Evolutionary conservation across 2,329 filamentous ascomycete species (phyloP).

Genomic region (Sporothrix luriei): DNA sequence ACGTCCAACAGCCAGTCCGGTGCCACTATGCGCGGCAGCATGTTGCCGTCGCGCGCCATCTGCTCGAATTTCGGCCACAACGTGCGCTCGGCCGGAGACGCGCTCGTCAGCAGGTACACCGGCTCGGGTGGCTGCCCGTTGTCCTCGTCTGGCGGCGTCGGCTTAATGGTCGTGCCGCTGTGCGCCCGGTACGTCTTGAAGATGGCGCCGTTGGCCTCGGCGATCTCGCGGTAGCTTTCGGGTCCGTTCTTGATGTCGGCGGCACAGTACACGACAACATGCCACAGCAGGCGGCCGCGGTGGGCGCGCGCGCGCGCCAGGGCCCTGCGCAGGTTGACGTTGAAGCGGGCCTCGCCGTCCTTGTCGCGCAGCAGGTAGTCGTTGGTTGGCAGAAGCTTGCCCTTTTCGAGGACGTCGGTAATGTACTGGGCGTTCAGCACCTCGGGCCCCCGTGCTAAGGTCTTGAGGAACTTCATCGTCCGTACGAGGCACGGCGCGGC

Average conservation of each 20-base stretch:
- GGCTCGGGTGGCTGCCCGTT: slow-evolving; percentile 66
- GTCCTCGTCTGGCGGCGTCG: slow-evolving; percentile 64
- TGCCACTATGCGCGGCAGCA: slow-evolving; percentile 77
- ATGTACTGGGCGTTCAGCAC: slow-evolving; percentile 80
- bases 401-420: slow-evolving; percentile 70
- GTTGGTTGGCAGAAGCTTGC: slow-evolving; percentile 64
- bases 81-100: slow-evolving; percentile 65
- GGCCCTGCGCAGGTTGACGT: slow-evolving; percentile 68
- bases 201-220: slow-evolving; percentile 82
- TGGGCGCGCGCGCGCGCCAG: slow-evolving; percentile 73
- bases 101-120: slow-evolving; percentile 79
- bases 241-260: slow-evolving; percentile 76
- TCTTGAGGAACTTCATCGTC: slow-evolving; percentile 90
- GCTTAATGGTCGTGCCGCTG: slow-evolving; percentile 66
- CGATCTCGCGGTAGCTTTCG: slow-evolving; percentile 83
- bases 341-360: slow-evolving; percentile 70
- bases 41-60: slow-evolving; percentile 75
- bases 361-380: slow-evolving; percentile 71
- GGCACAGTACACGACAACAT: slow-evolving; percentile 82
- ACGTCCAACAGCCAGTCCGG: slow-evolving; percentile 89
- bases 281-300: slow-evolving; percentile 71
- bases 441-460: slow-evolving; percentile 76
- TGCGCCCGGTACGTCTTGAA: slow-evolving; percentile 77
- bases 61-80: slow-evolving; percentile 80
- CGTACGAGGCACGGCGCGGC: slow-evolving; percentile 84